A percentile compares a stretch with the other conserved stretches of the same genome.
phyloP scores from a whole-genome alignment of 2,329 filamentous ascomycete species.

The Parascedosporium putredinis region DNA sequence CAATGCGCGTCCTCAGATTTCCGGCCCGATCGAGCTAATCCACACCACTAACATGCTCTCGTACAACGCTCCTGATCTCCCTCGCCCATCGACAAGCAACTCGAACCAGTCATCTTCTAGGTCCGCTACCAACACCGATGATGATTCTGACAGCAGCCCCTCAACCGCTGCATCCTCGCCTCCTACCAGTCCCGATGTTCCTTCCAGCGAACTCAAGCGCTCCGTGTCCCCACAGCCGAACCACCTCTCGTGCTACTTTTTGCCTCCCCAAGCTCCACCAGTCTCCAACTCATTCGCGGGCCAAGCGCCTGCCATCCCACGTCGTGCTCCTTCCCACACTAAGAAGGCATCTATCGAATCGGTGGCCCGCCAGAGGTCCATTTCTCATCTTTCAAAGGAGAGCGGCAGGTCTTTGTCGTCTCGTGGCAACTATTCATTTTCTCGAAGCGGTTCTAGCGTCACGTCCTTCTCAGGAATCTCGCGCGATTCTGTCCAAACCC shows the following conservation, averaged over 20 bases:
- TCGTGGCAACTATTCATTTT: conserved; percentile 47
- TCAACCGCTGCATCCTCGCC: conserved; percentile 46
- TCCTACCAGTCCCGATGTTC: conserved; percentile 59
- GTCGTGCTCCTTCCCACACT: conserved; percentile 75
- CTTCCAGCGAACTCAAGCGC: conserved; percentile 38
- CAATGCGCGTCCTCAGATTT: conserved; percentile 59
- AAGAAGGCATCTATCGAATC: conserved; percentile 72
- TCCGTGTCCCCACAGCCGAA: conserved; percentile 50
- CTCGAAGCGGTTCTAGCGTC: conserved; percentile 46
- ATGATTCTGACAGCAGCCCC: conserved; percentile 60
- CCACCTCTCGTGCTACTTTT: conserved; percentile 58
- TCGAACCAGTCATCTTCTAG: conserved; percentile 40
- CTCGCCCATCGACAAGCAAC: conserved; percentile 38
- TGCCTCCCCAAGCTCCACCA: conserved; percentile 32
- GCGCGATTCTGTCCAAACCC: conserved; percentile 21
- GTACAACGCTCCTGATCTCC: conserved; percentile 84
- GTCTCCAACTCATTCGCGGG: conserved; percentile 29
- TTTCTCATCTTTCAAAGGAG: conserved; percentile 47
- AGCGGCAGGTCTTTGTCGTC: conserved; percentile 41
- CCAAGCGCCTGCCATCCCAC: conserved; percentile 58
- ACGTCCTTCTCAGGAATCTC: conserved; percentile 40
- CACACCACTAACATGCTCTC: conserved; percentile 95
- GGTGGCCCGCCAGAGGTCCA: conserved; percentile 55
- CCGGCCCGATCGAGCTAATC: conserved; percentile 72
- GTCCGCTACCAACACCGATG: conserved; percentile 49